Evolutionary conservation across 345 rosid genomes (phyloP), one percentile per base, ranked within the genome.

Genomic region (Cardiospermum halicacabum): DNA sequence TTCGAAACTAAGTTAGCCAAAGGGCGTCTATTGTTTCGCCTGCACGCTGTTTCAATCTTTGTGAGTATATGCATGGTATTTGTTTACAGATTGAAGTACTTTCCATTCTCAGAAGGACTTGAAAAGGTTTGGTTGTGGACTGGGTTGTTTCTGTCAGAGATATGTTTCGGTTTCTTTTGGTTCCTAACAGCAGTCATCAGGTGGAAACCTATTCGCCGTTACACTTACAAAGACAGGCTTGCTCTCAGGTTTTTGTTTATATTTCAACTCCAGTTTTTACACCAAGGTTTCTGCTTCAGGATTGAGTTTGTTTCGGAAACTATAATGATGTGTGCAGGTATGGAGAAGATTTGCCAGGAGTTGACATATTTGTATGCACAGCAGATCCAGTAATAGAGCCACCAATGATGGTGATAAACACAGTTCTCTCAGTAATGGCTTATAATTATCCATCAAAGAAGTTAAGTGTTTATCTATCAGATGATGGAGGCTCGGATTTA

Each of bases 341-440:
- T n/a, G 60, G 36, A 50, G 51, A 50, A 5, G 42, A 11, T 27
- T 58, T 75, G 56, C 75, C 70, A 3, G 55, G 63, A 13, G 31
- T 75, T 9, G 78, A 75, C 13, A 53, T 70, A 10, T 75, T 75
- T 47, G 72, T 75, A 10, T 75, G 78, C 71, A 75, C 79, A n/a
- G 79, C 75, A 1, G 72, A 75, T 16, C 73, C 75, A 1, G 1
- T n/a, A 1, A 24, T 71, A 16, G 79, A 71, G 62, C 75, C 79
- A 1, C 79, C 75, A 5, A 62, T 10, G 11, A 13, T 75, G 72
- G 75, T 70, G 57, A 58, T 71, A 2, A 71, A 71, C 72, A 75
- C 75, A 0, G 57, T 71, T 7, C 21, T 74, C 13, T 65, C 78
- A 8, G 55, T 65, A 5, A 55, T 74, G 71, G 55, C 74, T 2